Conservation (phyloP, 2,329 filamentous ascomycete species). For the Thielaviopsis ethacetica region DNA sequence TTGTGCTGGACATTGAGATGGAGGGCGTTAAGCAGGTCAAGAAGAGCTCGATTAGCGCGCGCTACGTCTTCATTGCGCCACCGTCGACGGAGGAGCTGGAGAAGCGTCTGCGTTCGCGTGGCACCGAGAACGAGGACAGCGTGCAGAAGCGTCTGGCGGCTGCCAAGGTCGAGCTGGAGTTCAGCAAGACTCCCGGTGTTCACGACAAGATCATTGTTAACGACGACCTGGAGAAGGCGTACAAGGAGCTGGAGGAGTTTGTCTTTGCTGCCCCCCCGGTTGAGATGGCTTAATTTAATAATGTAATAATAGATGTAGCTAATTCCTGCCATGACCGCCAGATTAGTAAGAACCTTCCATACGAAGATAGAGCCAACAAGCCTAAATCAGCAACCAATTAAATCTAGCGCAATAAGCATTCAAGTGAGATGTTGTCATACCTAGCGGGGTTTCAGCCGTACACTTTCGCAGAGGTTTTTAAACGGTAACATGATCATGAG, state of each 20-base stretch:
- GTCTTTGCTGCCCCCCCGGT: slow-evolving; percentile 22
- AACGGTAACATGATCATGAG: too few species aligned
- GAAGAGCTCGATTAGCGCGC: slow-evolving; percentile 52
- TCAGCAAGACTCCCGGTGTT: slow-evolving; percentile 45
- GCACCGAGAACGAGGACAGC: slow-evolving; percentile 61
- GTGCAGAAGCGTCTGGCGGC: slow-evolving; percentile 54
- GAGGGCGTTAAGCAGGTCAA: slow-evolving; percentile 93
- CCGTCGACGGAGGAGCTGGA: slow-evolving; percentile 63
- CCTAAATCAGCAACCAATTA: too few species aligned
- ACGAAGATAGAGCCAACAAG: too few species aligned
- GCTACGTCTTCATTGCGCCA: slow-evolving; percentile 74
- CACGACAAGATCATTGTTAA: slow-evolving; percentile 24
- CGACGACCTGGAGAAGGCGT: slow-evolving; percentile 32
- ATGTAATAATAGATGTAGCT: background rate
- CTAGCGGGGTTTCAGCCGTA: too few species aligned
- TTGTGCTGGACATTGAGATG: slow-evolving; percentile 93
- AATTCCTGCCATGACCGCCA: too few species aligned
- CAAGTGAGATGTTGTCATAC: too few species aligned
- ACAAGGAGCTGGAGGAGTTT: slow-evolving; percentile 34
- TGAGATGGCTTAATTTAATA: slow-evolving; percentile 1
- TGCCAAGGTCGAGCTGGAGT: slow-evolving; percentile 60
- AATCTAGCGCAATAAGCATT: too few species aligned
- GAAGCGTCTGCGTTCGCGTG: slow-evolving; percentile 53
- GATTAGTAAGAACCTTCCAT: too few species aligned
- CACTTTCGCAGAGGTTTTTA: too few species aligned